phyloP scores from a whole-genome alignment of 176 grass and related monocot species.

The Microstegium vimineum region DNA sequence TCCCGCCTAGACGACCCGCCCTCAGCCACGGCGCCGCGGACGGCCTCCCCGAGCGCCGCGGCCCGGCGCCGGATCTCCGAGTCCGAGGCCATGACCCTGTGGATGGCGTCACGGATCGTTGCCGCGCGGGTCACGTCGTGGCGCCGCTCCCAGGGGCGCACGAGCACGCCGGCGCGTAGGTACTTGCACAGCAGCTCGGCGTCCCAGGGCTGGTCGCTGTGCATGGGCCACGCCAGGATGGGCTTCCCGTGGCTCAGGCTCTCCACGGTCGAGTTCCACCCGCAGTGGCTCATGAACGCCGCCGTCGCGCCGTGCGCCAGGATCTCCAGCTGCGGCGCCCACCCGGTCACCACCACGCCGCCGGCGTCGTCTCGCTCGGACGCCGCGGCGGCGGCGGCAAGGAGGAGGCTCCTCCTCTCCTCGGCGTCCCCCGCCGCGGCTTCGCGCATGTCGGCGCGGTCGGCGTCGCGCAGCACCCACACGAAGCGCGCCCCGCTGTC shows the following conservation, averaged over 20 bases:
- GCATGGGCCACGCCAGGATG: slow-evolving; percentile 71
- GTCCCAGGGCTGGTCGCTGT: slow-evolving; percentile 67
- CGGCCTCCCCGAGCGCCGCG: slow-evolving; percentile 18
- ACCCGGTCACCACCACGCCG: slow-evolving; percentile 38
- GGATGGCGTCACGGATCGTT: slow-evolving; percentile 32
- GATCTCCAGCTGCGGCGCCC: slow-evolving; percentile 83
- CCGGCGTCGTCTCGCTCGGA: background rate
- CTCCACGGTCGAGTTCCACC: slow-evolving; percentile 81
- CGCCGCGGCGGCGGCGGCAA: background rate
- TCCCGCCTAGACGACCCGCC: slow-evolving; percentile 43
- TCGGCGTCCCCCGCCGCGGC: no score
- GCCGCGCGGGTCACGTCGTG: slow-evolving; percentile 24
- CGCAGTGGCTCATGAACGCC: slow-evolving; percentile 81
- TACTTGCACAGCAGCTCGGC: slow-evolving; percentile 55
- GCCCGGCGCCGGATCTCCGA: slow-evolving; percentile 20
- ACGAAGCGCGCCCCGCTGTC: slow-evolving; percentile 28
- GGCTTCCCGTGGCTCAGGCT: slow-evolving; percentile 53
- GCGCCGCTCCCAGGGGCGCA: slow-evolving; percentile 44
- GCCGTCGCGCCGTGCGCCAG: slow-evolving; percentile 53
- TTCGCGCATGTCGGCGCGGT: slow-evolving; percentile 29
- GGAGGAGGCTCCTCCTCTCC: no score
- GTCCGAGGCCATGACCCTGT: slow-evolving; percentile 24
- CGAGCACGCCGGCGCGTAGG: slow-evolving; percentile 43
- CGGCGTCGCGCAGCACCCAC: slow-evolving; percentile 59
- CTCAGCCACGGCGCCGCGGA: slow-evolving; percentile 23